These are phyloP conservation scores for Atalantia buxifolia DNA, from an alignment of 345 rosid genomes.

Conservation along the genomic window DNA sequence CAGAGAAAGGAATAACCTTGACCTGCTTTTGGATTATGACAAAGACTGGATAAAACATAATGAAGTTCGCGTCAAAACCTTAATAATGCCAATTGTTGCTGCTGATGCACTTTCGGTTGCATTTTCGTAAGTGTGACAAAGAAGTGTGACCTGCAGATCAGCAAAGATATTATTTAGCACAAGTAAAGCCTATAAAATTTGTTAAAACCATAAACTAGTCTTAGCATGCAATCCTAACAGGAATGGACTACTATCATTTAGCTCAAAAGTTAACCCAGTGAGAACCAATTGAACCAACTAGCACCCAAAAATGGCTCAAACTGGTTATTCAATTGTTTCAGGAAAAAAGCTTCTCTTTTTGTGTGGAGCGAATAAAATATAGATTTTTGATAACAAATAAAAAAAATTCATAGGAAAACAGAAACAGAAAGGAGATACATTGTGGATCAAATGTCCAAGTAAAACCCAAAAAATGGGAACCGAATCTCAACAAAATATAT, in stretches of 20 bases:
- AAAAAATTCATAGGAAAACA: background rate
- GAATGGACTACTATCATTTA: background rate
- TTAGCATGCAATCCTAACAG: background rate
- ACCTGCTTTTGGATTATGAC: background rate
- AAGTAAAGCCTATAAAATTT: background rate
- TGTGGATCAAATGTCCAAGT: background rate
- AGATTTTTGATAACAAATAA: background rate
- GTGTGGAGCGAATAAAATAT: background rate
- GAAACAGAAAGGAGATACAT: background rate
- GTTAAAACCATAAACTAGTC: background rate
- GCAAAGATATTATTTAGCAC: background rate
- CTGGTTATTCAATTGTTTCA: background rate
- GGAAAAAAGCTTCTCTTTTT: background rate
- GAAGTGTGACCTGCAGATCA: constrained; percentile 74
- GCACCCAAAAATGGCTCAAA: background rate
- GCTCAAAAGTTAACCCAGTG: background rate
- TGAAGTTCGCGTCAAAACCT: constrained; percentile 47
- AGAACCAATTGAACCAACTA: background rate
- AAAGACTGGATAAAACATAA: background rate
- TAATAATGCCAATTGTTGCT: constrained; percentile 87
- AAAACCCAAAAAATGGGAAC: background rate
- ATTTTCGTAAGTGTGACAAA: constrained; percentile 75
- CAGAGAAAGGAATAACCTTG: constrained; percentile 19
- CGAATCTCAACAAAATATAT: background rate
- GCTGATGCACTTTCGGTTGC: constrained; percentile 57